Conservation (phyloP, 805 yeast species). For the Lipomyces sp. region DNA sequence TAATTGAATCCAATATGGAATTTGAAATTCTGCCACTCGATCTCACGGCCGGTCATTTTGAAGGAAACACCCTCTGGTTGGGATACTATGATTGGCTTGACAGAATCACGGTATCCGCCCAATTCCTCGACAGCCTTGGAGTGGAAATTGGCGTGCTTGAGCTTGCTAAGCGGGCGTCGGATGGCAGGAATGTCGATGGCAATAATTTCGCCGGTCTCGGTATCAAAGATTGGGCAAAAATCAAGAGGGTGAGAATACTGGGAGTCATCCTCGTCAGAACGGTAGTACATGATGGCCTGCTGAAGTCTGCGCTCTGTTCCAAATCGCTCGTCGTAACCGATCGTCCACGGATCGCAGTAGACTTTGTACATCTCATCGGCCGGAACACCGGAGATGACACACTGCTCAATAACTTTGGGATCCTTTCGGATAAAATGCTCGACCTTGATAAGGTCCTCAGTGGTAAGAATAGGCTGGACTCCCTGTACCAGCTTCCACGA, state of each 20-base stretch:
- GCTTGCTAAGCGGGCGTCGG: constrained; percentile 72
- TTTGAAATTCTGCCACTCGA: constrained; percentile 78
- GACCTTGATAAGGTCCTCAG: constrained; percentile 64
- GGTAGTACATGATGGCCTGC: constrained; percentile 80
- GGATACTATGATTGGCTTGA: constrained; percentile 68
- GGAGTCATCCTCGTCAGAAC: constrained; percentile 76
- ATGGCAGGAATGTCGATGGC: constrained; percentile 75
- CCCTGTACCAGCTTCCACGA: constrained; percentile 58
- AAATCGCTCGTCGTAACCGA: constrained; percentile 77
- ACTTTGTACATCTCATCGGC: constrained; percentile 62
- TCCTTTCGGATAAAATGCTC: constrained; percentile 72
- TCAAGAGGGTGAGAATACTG: constrained; percentile 72
- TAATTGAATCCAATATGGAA: constrained; percentile 84
- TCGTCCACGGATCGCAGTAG: constrained; percentile 73
- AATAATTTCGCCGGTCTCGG: constrained; percentile 69
- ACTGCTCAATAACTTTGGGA: constrained; percentile 73
- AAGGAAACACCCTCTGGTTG: constrained; percentile 87
- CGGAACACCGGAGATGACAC: constrained; percentile 71
- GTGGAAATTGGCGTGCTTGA: constrained; percentile 71
- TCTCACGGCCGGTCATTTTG: constrained; percentile 67
- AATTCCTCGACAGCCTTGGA: constrained; percentile 62
- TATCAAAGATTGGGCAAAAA: constrained; percentile 81
- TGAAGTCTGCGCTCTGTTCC: constrained; percentile 75
- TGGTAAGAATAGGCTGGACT: constrained; percentile 76
- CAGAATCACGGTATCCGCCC: constrained; percentile 67